phyloP scores from a whole-genome alignment of 2,329 filamentous ascomycete species.

The Diplodia scrobiculata region DNA sequence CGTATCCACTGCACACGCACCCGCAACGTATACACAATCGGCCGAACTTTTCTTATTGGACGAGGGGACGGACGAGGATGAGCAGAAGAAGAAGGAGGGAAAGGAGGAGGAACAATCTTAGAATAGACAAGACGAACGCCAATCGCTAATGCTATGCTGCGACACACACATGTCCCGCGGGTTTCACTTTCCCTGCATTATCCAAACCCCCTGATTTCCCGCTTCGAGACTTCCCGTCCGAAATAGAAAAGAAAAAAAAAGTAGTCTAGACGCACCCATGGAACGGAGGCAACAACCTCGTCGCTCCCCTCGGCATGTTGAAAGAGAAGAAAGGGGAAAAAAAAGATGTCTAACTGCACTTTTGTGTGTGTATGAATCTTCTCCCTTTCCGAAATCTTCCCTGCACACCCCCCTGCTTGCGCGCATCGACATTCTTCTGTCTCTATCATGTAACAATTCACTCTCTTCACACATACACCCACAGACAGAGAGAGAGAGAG shows the following conservation, averaged over 20 bases:
- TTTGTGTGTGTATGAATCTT: too few relatives aligned
- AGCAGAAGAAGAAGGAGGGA: not conserved
- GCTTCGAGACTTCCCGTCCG: not conserved
- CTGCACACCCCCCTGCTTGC: too few relatives aligned
- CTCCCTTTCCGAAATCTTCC: too few relatives aligned
- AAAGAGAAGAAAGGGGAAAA: constrained; percentile 25
- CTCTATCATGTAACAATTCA: not conserved
- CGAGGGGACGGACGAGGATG: too few relatives aligned
- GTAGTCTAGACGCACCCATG: not conserved
- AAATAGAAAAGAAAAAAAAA: not conserved
- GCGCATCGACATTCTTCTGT: too few relatives aligned
- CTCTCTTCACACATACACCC: not conserved
- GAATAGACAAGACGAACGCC: constrained; percentile 18
- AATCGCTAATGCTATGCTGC: constrained; percentile 27
- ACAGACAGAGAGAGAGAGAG: too few relatives aligned
- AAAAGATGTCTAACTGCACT: not conserved
- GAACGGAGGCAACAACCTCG: too few relatives aligned
- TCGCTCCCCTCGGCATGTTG: constrained; percentile 4
- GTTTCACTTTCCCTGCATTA: constrained; percentile 17
- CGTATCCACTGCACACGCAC: not conserved
- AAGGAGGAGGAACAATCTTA: not conserved
- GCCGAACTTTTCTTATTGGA: not conserved
- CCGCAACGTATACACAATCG: not conserved
- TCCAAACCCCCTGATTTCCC: not conserved
- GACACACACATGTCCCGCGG: constrained; percentile 11